These are phyloP conservation scores for Boechera stricta DNA, from an alignment of 345 rosid genomes.

Conservation along the genomic window DNA sequence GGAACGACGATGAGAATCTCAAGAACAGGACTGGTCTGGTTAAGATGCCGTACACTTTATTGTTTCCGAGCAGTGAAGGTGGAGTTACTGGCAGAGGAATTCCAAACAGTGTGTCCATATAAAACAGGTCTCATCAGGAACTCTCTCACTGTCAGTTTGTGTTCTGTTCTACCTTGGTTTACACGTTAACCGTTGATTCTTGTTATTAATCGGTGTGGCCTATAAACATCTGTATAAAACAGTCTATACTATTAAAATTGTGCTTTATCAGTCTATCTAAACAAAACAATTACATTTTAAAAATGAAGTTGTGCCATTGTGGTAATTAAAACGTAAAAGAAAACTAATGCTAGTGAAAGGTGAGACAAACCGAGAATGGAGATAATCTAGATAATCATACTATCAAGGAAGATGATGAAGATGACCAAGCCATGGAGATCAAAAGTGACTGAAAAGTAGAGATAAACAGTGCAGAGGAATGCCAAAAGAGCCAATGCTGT, in stretches of 20 bases:
- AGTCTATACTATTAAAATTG: background rate
- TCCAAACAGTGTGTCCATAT: slow-evolving; percentile 70
- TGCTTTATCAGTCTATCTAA: background rate
- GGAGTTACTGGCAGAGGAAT: slow-evolving; percentile 65
- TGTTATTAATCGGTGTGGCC: slow-evolving; percentile 15
- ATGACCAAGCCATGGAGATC: no score
- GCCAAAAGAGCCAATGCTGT: slow-evolving; percentile 77
- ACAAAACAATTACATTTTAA: background rate
- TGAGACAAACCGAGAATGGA: background rate
- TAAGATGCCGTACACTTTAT: slow-evolving; percentile 56
- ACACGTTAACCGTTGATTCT: background rate
- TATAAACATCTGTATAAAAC: slow-evolving; percentile 1
- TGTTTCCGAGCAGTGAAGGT: slow-evolving; percentile 56
- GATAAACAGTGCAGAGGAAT: slow-evolving; percentile 85
- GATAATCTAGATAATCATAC: no score
- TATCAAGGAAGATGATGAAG: no score
- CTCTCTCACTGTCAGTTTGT: background rate
- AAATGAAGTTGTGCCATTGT: no score
- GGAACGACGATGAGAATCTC: slow-evolving; percentile 47
- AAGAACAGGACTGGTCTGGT: slow-evolving; percentile 66
- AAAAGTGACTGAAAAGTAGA: slow-evolving; percentile 87
- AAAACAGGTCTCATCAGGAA: slow-evolving; percentile 2
- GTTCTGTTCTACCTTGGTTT: background rate
- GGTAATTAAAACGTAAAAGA: no score
- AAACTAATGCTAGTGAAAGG: background rate